Evolutionary conservation across 2,329 filamentous ascomycete species (phyloP).

Genomic region (Xylaria sp.): DNA sequence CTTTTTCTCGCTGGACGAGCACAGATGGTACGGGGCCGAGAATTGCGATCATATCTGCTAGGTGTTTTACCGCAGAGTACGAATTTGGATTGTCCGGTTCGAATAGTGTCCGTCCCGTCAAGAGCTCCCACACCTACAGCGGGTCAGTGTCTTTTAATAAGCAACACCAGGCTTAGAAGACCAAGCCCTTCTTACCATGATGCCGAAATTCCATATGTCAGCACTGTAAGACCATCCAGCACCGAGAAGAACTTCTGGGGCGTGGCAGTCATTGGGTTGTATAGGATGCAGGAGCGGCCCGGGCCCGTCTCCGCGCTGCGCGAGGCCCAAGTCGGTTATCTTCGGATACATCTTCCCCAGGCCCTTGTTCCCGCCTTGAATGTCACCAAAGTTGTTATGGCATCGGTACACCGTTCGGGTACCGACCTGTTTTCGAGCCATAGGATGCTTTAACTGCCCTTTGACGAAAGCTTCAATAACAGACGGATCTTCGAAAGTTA

Average conservation of each 20-base stretch:
- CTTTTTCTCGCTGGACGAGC: constrained; percentile 4
- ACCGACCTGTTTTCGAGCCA: constrained; percentile 15
- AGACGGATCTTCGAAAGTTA: constrained; percentile 17
- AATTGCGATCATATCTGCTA: constrained; percentile 13
- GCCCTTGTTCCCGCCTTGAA: too few relatives aligned
- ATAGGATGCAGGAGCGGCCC: constrained; percentile 10
- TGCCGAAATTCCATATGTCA: constrained; percentile 9
- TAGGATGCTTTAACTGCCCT: constrained; percentile 6
- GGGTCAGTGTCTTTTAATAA: constrained; percentile 2
- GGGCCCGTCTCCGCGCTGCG: constrained; percentile 5
- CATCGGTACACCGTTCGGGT: constrained; percentile 15
- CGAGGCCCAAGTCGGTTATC: constrained; percentile 12
- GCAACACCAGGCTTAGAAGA: not conserved
- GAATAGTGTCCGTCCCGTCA: not conserved
- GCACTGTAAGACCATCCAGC: constrained; percentile 9
- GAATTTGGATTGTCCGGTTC: constrained; percentile 1
- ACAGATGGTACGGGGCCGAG: constrained; percentile 4
- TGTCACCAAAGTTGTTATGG: constrained; percentile 13
- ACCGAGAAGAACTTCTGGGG: constrained; percentile 14
- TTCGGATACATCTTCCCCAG: not conserved
- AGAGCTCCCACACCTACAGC: constrained; percentile 11
- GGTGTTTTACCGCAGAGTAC: constrained; percentile 11
- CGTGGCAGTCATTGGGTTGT: constrained; percentile 7
- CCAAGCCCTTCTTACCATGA: constrained; percentile 9
- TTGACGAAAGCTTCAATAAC: constrained; percentile 6